phyloP scores from a whole-genome alignment of 1,284 basidiomycete species.

The Puccinia novopanici region DNA sequence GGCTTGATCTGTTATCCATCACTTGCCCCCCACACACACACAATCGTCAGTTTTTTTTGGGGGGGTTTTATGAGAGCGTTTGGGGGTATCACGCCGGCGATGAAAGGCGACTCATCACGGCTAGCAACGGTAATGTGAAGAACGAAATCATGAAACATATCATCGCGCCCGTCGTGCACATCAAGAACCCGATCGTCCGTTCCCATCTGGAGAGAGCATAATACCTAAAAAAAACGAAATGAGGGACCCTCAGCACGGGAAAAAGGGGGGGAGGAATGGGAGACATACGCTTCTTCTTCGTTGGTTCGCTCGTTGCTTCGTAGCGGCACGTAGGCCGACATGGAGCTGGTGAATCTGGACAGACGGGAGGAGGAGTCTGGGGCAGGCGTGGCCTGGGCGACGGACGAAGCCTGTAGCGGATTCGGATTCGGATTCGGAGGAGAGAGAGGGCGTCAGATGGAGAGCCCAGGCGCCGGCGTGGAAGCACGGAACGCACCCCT shows the following conservation, averaged over 20 bases:
- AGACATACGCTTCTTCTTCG: conserved; percentile 86
- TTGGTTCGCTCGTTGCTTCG: conserved; percentile 78
- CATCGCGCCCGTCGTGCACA: conserved; percentile 81
- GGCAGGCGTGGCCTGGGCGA: background rate
- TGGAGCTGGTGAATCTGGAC: conserved; percentile 59
- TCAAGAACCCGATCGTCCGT: conserved; percentile 90
- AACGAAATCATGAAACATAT: conserved; percentile 93
- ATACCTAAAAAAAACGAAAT: conserved; percentile 51
- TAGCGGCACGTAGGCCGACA: conserved; percentile 79
- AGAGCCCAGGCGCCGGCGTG: too few relatives aligned
- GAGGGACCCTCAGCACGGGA: too few relatives aligned
- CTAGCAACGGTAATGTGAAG: conserved; percentile 76
- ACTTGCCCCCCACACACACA: too few relatives aligned
- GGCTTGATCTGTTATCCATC: conserved; percentile 66
- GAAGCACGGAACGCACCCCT: background rate
- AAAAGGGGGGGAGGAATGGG: background rate
- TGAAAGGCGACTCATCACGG: conserved; percentile 57
- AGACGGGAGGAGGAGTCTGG: conserved; percentile 64
- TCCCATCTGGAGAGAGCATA: conserved; percentile 90
- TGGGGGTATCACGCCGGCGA: background rate
- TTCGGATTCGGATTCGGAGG: background rate
- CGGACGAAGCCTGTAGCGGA: background rate
- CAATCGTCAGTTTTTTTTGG: conserved; percentile 43
- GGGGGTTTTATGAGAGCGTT: too few relatives aligned
- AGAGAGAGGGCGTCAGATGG: too few relatives aligned